These are phyloP conservation scores for Abrus precatorius DNA, from an alignment of 306 rosid genomes.

Conservation along the genomic window DNA sequence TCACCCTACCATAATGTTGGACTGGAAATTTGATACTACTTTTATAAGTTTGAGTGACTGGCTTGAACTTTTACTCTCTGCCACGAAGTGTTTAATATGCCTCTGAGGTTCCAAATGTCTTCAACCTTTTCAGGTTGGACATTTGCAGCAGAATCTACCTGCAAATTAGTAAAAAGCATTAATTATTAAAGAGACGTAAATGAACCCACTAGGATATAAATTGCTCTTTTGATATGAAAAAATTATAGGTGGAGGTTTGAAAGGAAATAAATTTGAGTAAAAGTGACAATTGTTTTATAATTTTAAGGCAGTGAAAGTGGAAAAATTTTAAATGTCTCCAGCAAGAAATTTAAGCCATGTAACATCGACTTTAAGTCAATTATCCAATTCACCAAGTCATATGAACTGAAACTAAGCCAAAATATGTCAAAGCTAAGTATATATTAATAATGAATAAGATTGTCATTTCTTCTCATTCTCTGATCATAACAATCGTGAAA, in stretches of 20 bases:
- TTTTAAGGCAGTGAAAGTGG: neutral
- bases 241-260: neutral
- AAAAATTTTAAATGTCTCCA: neutral
- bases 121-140: conserved; percentile 89
- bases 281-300: neutral
- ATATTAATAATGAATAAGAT: neutral
- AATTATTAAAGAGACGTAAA: neutral
- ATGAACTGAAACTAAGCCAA: neutral
- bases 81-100: conserved; percentile 93
- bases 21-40: neutral
- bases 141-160: conserved; percentile 93
- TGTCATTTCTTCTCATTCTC: neutral
- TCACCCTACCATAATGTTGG: neutral
- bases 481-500: neutral
- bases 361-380: neutral
- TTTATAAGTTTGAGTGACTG: conserved; percentile 75
- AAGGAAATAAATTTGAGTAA: conserved; percentile 1
- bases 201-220: neutral
- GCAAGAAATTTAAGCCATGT: conserved; percentile 4
- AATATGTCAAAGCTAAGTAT: neutral
- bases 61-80: conserved; percentile 81
- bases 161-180: conserved; percentile 44
- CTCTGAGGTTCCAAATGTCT: conserved; percentile 91
- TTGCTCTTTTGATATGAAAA: neutral
- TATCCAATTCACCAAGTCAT: neutral